Evolutionary conservation across 2,329 filamentous ascomycete genomes (phyloP).

Genomic region (Nemania sp.): DNA sequence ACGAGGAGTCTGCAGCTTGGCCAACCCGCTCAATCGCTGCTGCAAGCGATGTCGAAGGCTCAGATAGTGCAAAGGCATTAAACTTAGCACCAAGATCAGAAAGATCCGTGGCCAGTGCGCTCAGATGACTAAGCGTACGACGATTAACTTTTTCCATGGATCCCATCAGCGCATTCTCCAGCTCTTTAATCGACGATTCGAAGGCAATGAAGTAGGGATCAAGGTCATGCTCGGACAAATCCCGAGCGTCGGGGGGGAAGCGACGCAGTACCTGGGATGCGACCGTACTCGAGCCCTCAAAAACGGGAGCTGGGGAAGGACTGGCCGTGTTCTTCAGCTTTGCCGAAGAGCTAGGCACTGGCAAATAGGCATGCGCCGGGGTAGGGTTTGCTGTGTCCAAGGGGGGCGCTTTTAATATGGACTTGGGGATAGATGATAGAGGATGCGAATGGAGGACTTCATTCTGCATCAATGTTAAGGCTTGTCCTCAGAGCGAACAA

Average conservation of each 20-base stretch:
- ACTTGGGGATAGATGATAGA: conserved; percentile 89
- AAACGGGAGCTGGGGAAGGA: conserved; percentile 40
- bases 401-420: conserved; percentile 92
- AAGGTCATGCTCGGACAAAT: conserved; percentile 83
- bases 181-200: conserved; percentile 86
- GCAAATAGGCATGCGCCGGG: conserved; percentile 82
- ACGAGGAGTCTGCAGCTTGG: conserved; percentile 93
- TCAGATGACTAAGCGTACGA: conserved; percentile 82
- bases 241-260: conserved; percentile 79
- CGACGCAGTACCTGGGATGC: conserved; percentile 69
- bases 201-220: conserved; percentile 97
- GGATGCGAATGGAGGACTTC: conserved; percentile 95
- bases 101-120: conserved; percentile 81
- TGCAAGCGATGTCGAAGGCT: conserved; percentile 84
- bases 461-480: conserved; percentile 60
- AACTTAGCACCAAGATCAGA: conserved; percentile 94
- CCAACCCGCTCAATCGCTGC: conserved; percentile 93
- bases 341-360: conserved; percentile 81
- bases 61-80: conserved; percentile 94
- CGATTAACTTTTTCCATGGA: conserved; percentile 98
- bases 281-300: conserved; percentile 44
- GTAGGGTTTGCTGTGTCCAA: conserved; percentile 92
- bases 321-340: conserved; percentile 71
- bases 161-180: conserved; percentile 85
- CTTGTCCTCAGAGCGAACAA: not conserved